A percentile compares a stretch with the other conserved stretches of the same genome.
Evolutionary conservation across 306 rosid genomes (phyloP).

Genomic region (Vachellia pachyceras): DNA sequence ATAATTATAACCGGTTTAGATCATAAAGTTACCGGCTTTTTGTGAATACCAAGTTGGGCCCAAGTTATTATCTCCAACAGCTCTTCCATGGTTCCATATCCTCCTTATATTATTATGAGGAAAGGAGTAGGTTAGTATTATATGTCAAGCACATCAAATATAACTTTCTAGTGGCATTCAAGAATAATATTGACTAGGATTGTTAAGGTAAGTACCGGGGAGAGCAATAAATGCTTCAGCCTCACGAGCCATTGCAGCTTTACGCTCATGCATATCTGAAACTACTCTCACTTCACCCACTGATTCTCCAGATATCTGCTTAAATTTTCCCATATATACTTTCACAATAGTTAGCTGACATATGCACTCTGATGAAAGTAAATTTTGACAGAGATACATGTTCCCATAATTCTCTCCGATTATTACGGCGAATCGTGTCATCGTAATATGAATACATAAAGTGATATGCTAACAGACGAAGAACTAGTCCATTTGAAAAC

Average conservation of each 20-base stretch:
- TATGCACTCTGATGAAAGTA: conserved; percentile 14
- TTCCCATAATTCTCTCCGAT: conserved; percentile 7
- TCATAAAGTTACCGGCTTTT: conserved; percentile 60
- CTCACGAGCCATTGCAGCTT: conserved; percentile 71
- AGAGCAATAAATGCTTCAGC: conserved; percentile 80
- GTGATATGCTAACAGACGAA: background rate
- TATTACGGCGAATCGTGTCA: background rate
- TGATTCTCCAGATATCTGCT: conserved; percentile 67
- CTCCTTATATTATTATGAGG: conserved; percentile 59
- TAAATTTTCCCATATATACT: conserved; percentile 16
- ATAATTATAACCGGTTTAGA: conserved; percentile 16
- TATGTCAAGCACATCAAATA: background rate
- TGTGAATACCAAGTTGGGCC: conserved; percentile 94
- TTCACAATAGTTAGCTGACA: conserved; percentile 11
- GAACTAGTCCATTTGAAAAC: conserved; percentile 17
- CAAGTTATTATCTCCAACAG: conserved; percentile 87
- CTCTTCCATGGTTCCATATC: conserved; percentile 95
- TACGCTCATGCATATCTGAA: conserved; percentile 78
- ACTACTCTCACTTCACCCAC: conserved; percentile 76
- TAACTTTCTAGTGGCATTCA: conserved; percentile 18
- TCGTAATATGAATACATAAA: conserved; percentile 14
- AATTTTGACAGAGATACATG: background rate
- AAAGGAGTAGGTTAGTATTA: background rate
- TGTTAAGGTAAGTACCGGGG: conserved; percentile 53
- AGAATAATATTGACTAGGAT: conserved; percentile 7